These are phyloP conservation scores for Sungouiella thailandica DNA, from an alignment of 805 yeast species.

Conservation along the genomic window DNA sequence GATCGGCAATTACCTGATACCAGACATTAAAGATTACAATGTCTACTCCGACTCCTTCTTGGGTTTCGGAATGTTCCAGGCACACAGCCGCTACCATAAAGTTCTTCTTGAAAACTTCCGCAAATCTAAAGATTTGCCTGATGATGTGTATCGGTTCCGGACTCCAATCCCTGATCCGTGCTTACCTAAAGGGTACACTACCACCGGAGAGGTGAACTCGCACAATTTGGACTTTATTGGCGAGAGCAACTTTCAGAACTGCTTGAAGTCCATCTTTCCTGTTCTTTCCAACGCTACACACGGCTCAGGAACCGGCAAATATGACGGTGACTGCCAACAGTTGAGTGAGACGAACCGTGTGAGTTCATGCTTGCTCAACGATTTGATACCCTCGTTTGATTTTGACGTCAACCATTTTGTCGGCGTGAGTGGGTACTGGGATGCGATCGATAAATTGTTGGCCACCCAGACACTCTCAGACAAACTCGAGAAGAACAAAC, in stretches of 20 bases:
- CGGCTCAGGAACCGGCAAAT: slow-evolving; percentile 11
- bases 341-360: slow-evolving; percentile 25
- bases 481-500: slow-evolving; percentile 19
- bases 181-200: slow-evolving; percentile 43
- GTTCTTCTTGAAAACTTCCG: slow-evolving; percentile 23
- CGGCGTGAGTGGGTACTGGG: slow-evolving; percentile 69
- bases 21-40: slow-evolving; percentile 26
- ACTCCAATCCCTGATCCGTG: slow-evolving; percentile 51
- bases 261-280: slow-evolving; percentile 45
- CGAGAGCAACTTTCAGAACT: slow-evolving; percentile 44
- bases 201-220: slow-evolving; percentile 19
- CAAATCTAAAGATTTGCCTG: slow-evolving; percentile 12
- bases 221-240: slow-evolving; percentile 42
- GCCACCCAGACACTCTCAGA: slow-evolving; percentile 14
- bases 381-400: slow-evolving; percentile 51
- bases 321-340: slow-evolving; percentile 27
- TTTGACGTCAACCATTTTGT: slow-evolving; percentile 52
- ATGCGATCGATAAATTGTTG: slow-evolving; percentile 47
- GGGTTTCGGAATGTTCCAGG: slow-evolving; percentile 59
- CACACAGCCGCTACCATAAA: slow-evolving; percentile 43
- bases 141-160: slow-evolving; percentile 12
- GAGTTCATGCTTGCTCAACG: slow-evolving; percentile 48
- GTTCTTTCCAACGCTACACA: slow-evolving; percentile 34
- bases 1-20: slow-evolving; percentile 7
- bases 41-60: slow-evolving; percentile 53